Base-by-base conservation (phyloP, 2,329 filamentous ascomycete species). In the Fusarium cyanostomum region DNA sequence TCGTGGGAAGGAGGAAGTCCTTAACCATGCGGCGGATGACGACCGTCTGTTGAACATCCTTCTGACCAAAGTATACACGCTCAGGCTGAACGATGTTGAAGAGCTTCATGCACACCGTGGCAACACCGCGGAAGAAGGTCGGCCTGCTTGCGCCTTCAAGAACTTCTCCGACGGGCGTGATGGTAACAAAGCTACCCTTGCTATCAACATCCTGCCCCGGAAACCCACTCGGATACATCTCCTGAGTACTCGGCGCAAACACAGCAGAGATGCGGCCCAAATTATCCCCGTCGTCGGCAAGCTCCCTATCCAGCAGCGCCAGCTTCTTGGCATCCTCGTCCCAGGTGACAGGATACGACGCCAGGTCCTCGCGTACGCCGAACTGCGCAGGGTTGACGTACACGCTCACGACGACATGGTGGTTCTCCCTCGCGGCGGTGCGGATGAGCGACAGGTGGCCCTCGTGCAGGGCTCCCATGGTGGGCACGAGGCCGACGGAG, bases 381-480 rank as follows among this genome's bases (percentile, higher is more conserved):
- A 99, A 99, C 77, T 99, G 95, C 1, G 95, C 95, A 5, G 95
- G 95, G 77, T 99, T 99, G 72, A 99, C 91, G 76, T 94, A 99
- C 68, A 98, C 89, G 73, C 90, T 93, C 53, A 99, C 91, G 61
- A 97, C 89, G 54, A 98, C 91, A 69, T 93, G 86, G 66, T 91
- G 90, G 78, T 93, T 95, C 71, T 96, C 92, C 43, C 83, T 81
- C 2, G 94, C 94, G 4, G 95, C 95, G 68, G 89, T 86, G 57
- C 92, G 90, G 71, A 97, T 90, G 18, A 99, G 85, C 4, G 91
- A 91, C 48, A 97, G 79, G 78, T 99, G 95, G 35, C 95, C 95
- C 52, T 88, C 86, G 77, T 99, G 95, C n/a, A 99, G 84, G 45
- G 95, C 95, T 62, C 95, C 95, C 95, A 99, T 98, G 28, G 95